phyloP scores from a whole-genome alignment of 1,284 basidiomycete genomes.

The Austroboletus niveus region DNA sequence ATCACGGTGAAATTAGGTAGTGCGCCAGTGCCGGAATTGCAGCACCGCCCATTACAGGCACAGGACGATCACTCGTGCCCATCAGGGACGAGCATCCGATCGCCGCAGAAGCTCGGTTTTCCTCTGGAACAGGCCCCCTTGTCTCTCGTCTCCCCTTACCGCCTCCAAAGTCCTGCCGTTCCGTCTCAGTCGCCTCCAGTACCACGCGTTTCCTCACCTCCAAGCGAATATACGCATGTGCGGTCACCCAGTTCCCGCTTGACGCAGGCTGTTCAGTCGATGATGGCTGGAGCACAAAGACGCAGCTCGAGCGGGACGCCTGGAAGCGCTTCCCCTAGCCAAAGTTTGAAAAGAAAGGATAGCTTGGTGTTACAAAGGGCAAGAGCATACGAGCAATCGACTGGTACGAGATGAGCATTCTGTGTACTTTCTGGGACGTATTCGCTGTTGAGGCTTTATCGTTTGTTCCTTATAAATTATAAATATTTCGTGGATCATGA shows the following conservation, averaged over 20 bases:
- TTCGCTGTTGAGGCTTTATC: too few species aligned
- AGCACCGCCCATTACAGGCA: slow-evolving; percentile 1
- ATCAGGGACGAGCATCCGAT: slow-evolving; percentile 1
- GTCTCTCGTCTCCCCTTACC: slow-evolving; percentile 16
- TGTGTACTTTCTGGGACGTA: too few species aligned
- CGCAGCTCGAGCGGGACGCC: slow-evolving; percentile 9
- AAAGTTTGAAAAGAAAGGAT: slow-evolving; percentile 32
- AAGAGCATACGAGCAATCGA: slow-evolving; percentile 34
- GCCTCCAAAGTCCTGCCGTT: slow-evolving; percentile 15
- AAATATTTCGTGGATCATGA: too few species aligned
- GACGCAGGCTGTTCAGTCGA: slow-evolving; percentile 24
- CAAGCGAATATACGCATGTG: slow-evolving; percentile 5
- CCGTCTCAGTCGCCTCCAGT: slow-evolving; percentile 15
- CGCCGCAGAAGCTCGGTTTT: slow-evolving; percentile 7
- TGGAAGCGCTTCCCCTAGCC: slow-evolving; percentile 4
- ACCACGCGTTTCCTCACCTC: slow-evolving; percentile 5
- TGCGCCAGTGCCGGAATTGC: slow-evolving; percentile 1
- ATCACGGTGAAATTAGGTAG: slow-evolving; percentile 2
- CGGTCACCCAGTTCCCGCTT: slow-evolving; percentile 20
- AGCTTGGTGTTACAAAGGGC: slow-evolving; percentile 53
- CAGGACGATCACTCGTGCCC: not conserved
- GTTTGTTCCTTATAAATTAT: too few species aligned
- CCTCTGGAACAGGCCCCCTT: slow-evolving; percentile 8
- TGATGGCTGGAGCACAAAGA: slow-evolving; percentile 17
- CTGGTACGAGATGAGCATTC: too few species aligned